phyloP scores from a whole-genome alignment of 768 basidiomycete genomes.

The Astraeus odoratus region DNA sequence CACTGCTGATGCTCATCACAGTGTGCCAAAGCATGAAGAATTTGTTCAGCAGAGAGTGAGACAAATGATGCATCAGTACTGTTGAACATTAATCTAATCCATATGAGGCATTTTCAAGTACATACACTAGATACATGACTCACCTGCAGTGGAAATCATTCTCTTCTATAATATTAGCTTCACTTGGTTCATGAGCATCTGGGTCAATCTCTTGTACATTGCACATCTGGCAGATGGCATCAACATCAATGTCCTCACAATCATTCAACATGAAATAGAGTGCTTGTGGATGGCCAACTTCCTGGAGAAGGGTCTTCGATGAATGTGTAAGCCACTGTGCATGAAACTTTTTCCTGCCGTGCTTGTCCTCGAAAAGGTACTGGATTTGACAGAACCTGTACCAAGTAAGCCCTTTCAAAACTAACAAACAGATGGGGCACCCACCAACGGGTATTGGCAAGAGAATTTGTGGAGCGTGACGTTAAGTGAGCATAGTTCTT shows the following conservation, averaged over 20 bases:
- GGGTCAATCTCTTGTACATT: constrained; percentile 37
- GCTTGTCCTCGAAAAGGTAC: constrained; percentile 47
- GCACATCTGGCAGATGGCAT: constrained; percentile 53
- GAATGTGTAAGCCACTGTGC: constrained; percentile 67
- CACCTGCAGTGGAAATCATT: constrained; percentile 57
- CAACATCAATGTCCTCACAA: constrained; percentile 51
- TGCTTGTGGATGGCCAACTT: constrained; percentile 55
- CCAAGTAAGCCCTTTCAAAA: not conserved
- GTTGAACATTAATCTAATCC: constrained; percentile 45
- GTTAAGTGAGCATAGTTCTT: constrained; percentile 32
- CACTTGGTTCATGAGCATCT: constrained; percentile 41
- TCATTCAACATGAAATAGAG: constrained; percentile 46
- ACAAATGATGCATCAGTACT: constrained; percentile 39
- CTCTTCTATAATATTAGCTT: constrained; percentile 32
- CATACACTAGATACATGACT: constrained; percentile 7
- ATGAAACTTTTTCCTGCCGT: constrained; percentile 49
- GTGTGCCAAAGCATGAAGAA: constrained; percentile 22
- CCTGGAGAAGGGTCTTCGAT: constrained; percentile 56
- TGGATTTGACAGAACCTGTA: constrained; percentile 67
- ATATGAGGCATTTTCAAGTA: not conserved
- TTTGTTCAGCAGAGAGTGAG: constrained; percentile 34
- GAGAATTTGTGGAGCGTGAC: constrained; percentile 44
- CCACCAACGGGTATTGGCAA: constrained; percentile 58
- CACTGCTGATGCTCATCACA: constrained; percentile 35
- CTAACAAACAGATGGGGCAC: constrained; percentile 8